Percentiles rank a stretch among this genome's conserved stretches.
Conservation (phyloP, 108 stramenopile species). For the Skeletonema tropicum region DNA sequence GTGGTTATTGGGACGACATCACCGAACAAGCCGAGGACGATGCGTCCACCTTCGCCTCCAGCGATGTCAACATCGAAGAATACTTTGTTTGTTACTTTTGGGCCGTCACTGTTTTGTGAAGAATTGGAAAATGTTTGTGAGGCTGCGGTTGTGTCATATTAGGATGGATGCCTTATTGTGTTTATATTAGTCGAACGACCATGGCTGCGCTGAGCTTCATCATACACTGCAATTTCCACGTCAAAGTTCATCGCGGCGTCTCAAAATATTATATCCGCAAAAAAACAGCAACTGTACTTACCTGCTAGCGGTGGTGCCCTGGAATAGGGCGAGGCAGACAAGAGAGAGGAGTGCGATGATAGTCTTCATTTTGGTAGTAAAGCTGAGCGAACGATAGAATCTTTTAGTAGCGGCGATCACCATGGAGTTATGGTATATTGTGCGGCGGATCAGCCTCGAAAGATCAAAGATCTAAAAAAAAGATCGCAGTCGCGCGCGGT, state of each 20-base stretch:
- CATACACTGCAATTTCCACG: not conserved
- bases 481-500: no score
- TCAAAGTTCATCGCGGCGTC: no score
- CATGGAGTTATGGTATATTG: not conserved
- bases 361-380: constrained; percentile 43
- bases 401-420: not conserved
- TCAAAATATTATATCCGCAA: not conserved
- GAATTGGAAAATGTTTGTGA: not conserved
- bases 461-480: no score
- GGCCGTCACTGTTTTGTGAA: constrained; percentile 34
- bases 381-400: constrained; percentile 10
- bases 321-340: constrained; percentile 33
- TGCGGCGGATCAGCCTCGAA: no score
- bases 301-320: constrained; percentile 26
- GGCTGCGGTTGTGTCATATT: no score
- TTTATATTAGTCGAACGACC: no score
- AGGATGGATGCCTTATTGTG: no score
- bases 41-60: constrained; percentile 69
- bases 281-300: constrained; percentile 9
- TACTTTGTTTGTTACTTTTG: constrained; percentile 84
- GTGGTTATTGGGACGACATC: constrained; percentile 91
- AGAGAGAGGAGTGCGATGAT: constrained; percentile 46
- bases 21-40: constrained; percentile 93
- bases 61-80: constrained; percentile 85
- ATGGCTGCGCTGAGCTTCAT: not conserved